Evolutionary conservation across 805 yeast species (phyloP), one percentile per base, ranked within the genome.

Genomic region (Candida koratica): DNA sequence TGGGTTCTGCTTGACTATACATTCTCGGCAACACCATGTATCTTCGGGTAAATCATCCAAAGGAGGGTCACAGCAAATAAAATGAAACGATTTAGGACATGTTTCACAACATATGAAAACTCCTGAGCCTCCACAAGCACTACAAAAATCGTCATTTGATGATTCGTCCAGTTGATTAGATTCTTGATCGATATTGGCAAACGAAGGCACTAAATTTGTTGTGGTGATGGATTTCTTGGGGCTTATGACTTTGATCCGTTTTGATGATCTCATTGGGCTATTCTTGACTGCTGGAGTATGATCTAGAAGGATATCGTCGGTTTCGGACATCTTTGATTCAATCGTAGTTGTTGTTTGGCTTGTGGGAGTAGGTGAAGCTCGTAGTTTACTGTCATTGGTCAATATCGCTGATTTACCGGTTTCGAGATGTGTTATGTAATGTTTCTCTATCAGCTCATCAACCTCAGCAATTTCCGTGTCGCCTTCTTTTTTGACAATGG

Each of bases 21-120:
- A 90, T 49, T 83, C 86, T 11, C 73, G 71, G 61, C 98, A 90
- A 46, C 71, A 78, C 98, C 98, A 90, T 43, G 78, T 82, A 24
- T 84, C 96, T 32, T 82, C 94, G 0, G 97, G 97, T 6, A 86
- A 60, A 27, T 82, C 87, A 47, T 82, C 86, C 22, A 81, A 61
- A 0, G 98, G 97, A 3, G 97, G 97, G 49, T 85, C 83, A 42
- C 90, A 75, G 56, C 98, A 90, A 4, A 84, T 69, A 53, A 93
- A 87, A 55, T 90, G 98, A 60, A 90, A 93, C 2, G 96, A 84
- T 49, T 72, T 73, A 0, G 97, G 96, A 58, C 98, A 90, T 2
- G 84, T 71, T 49, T 90, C 98, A 61, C 98, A 90, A 60, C 97
- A 93, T 16, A 90, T 67, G 49, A 90, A 88, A 17, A 84, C 71